These are phyloP conservation scores for Vaccinium vitisidaea DNA, from an alignment of 148 eudicot genomes.

Conservation along the genomic window DNA sequence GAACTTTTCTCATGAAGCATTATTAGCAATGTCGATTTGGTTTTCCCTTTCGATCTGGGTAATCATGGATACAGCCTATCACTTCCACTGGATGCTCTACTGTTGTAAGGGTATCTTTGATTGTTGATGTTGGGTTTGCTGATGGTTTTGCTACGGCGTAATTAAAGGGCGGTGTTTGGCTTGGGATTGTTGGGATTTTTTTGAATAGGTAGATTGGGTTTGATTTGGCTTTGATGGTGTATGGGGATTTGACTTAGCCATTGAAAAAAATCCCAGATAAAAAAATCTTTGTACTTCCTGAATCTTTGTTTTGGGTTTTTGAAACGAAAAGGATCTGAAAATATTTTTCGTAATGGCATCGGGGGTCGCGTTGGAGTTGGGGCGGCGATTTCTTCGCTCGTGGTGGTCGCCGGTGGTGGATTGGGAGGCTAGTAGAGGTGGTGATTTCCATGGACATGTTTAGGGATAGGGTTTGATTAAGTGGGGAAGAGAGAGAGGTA, in stretches of 20 bases:
- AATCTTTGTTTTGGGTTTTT: neutral
- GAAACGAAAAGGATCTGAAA: neutral
- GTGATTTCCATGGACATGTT: no score
- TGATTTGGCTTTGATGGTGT: constrained; percentile 60
- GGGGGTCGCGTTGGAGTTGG: no score
- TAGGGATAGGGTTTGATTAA: no score
- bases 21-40: constrained; percentile 38
- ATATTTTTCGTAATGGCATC: neutral
- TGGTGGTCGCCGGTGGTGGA: no score
- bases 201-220: constrained; percentile 31
- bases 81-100: constrained; percentile 93
- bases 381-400: no score
- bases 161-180: constrained; percentile 56
- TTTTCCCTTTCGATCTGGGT: constrained; percentile 45
- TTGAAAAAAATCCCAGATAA: constrained; percentile 7
- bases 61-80: constrained; percentile 69
- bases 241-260: constrained; percentile 28
- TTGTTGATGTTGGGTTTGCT: constrained; percentile 44
- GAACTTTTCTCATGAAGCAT: no score
- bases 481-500: no score
- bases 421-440: no score
- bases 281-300: neutral
- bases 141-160: constrained; percentile 45
- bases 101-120: constrained; percentile 30
- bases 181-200: constrained; percentile 61